Base-by-base conservation (phyloP, 345 rosid genomes). In the Isatis tinctoria region DNA sequence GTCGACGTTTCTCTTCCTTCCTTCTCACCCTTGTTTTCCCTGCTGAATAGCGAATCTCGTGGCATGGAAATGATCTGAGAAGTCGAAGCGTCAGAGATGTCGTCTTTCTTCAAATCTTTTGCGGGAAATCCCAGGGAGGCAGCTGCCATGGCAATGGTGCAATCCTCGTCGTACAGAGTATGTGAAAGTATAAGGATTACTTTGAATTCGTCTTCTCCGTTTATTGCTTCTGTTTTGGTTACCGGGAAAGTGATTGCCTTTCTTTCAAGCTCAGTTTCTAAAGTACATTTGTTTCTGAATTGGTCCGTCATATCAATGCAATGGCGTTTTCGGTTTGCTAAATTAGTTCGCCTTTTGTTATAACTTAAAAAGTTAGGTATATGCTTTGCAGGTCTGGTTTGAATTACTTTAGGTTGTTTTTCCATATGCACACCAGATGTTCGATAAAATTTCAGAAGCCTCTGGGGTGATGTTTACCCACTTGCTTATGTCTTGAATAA, bases 111-210 rank as follows among this genome's bases (percentile, higher is more conserved):
- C 64, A 90, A 88, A 72, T 88, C 88, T 10, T 68, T 88, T 30
- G 81, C 86, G 2, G 73, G 80, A 41, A 85, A 81, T 76, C 79
- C 89, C 49, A 82, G 82, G 37, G 78, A 78, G 54, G 90, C 86
- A 62, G 87, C 90, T 70, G 76, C 83, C 28, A 82, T 85, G 84
- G 81, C 90, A 57, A 68, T 85, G 82, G 80, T 85, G 68, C 96
- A 90, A 10, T 72, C 88, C 14, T 87, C 97, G 73, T 81, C 96
- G 71, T 87, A 74, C 66, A 75, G 72, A 79, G 98, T 90, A 78
- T 36, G 76, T 65, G 8, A 20, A 28, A 12, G 14, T 20, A 20
- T 24, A 6, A 5, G 24, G 1, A 33, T n/a, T 53, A 16, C 47
- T 32, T 60, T 26, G 22, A 24, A 26, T 11, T n/a, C 43, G 0